Evolutionary conservation across 345 rosid species (phyloP), one percentile per base, ranked within the genome.

Genomic region (Balakata baccata): DNA sequence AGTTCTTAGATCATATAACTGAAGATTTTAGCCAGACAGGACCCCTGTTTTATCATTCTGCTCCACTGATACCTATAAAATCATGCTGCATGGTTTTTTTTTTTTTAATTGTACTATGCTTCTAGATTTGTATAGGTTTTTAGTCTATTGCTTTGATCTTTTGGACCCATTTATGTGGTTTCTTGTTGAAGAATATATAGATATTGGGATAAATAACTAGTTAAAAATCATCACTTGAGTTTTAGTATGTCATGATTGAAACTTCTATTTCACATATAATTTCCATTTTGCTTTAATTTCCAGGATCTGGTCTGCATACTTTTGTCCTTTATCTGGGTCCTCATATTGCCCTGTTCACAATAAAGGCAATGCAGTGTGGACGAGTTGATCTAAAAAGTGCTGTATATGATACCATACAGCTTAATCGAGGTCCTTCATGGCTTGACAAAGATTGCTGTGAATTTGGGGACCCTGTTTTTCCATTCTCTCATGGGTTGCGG

Each of bases 241-340:
- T 68, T 4, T 37, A 34, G 17, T 7, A n/a, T 6, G 38, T 45
- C 46, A 10, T 65, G 61, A 52, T 34, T 68, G 18, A 9, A 49
- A 54, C 17, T 57, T 12, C 29, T 56, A 11, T 37, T 25, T 37
- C 45, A 8, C 41, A 74, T 17, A 11, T 20, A 34, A 68, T n/a
- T 3, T 45, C 58, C 14, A 17, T 68, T 29, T 41, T 38, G 22
- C 1, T 45, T 37, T 23, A 16, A 63, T 62, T 66, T 68, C 39
- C 90, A 95, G 99, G 99, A 74, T 95, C 99, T 75, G 99, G 99
- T 76, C 81, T 95, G 77, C 99, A 95, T 74, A 95, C 99, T 22
- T 95, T 93, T 82, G 99, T 93, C 66, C 97, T 95, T 52, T 95
- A 95, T 81, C 82, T 93, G 81, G 99, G 98, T 76, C 99, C 99